phyloP scores from a whole-genome alignment of 768 basidiomycete genomes.

The Scleroderma citrinum region DNA sequence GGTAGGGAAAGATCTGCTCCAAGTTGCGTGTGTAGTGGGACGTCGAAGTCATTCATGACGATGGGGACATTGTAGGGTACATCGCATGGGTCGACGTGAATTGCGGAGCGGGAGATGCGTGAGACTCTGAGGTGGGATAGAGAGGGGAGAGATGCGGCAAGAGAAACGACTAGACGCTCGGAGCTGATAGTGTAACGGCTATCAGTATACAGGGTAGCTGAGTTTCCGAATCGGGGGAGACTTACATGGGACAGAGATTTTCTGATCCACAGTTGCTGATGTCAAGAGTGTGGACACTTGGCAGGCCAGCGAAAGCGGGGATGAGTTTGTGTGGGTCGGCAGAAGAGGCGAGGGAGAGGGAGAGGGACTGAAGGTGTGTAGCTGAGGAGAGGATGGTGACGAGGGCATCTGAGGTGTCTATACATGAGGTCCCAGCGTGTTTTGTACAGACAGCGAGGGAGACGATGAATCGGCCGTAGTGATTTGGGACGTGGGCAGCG shows the following conservation, averaged over 20 bases:
- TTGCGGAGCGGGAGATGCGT: slow-evolving; percentile 56
- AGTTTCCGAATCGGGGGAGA: slow-evolving; percentile 1
- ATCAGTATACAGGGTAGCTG: slow-evolving; percentile 7
- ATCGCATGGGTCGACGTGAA: slow-evolving; percentile 53
- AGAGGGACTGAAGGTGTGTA: slow-evolving; percentile 34
- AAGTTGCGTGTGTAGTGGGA: slow-evolving; percentile 49
- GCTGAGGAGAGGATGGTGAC: slow-evolving; percentile 45
- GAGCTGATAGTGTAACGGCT: slow-evolving; percentile 11
- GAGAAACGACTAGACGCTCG: slow-evolving; percentile 63
- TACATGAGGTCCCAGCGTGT: slow-evolving; percentile 24
- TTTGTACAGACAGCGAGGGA: slow-evolving; percentile 43
- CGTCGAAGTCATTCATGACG: slow-evolving; percentile 53
- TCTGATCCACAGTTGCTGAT: slow-evolving; percentile 28
- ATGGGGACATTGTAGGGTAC: slow-evolving; percentile 45
- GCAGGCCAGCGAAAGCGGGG: slow-evolving; percentile 19
- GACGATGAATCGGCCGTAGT: slow-evolving; percentile 47
- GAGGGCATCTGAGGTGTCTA: slow-evolving; percentile 38
- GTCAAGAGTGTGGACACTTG: slow-evolving; percentile 11
- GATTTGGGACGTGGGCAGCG: slow-evolving; percentile 48
- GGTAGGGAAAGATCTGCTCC: slow-evolving; percentile 58
- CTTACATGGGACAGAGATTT: slow-evolving; percentile 33
- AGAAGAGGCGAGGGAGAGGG: slow-evolving; percentile 23
- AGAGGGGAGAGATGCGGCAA: slow-evolving; percentile 53
- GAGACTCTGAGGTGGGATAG: slow-evolving; percentile 54
- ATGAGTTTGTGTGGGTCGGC: slow-evolving; percentile 13